Evolutionary conservation across 2,329 filamentous ascomycete species (phyloP).

Genomic region (Paracamarosporium sp.): DNA sequence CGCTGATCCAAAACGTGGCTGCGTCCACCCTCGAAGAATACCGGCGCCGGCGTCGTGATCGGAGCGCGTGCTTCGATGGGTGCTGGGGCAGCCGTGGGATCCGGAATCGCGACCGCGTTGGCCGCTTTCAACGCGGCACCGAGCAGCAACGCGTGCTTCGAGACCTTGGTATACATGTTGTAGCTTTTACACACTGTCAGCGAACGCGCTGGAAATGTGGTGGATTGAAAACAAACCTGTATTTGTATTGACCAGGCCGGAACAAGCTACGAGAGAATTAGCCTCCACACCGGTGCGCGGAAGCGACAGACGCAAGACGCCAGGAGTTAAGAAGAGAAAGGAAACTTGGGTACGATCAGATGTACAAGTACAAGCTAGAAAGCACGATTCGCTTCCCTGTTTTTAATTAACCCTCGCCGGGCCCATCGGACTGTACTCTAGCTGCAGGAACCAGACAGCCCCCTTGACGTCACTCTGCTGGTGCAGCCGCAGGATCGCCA

Average conservation of each 20-base stretch:
- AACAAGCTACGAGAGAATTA: not conserved
- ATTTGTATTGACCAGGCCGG: constrained; percentile 1
- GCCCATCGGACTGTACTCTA: not conserved
- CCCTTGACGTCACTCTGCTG: constrained; percentile 3
- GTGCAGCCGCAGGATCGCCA: not conserved
- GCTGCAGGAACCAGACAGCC: constrained; percentile 7
- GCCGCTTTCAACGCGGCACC: constrained; percentile 25
- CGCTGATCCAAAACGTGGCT: constrained; percentile 40
- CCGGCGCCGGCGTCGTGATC: constrained; percentile 40
- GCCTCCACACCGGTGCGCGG: not conserved
- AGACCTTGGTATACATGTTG: constrained; percentile 23
- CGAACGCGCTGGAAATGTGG: not conserved
- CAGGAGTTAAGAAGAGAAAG: constrained; percentile 2
- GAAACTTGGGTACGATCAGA: not conserved
- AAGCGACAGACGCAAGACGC: constrained; percentile 15
- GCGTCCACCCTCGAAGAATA: constrained; percentile 38
- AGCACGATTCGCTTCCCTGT: not conserved
- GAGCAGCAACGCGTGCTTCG: constrained; percentile 31
- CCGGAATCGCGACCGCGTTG: constrained; percentile 38
- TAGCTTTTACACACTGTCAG: constrained; percentile 2
- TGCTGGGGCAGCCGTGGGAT: constrained; percentile 37
- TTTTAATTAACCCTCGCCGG: not conserved
- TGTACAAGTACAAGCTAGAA: not conserved
- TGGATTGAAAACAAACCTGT: not conserved
- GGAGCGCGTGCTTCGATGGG: constrained; percentile 37